Conservation (phyloP, 106 monocot species). For the Alisma plantagoaquatica region DNA sequence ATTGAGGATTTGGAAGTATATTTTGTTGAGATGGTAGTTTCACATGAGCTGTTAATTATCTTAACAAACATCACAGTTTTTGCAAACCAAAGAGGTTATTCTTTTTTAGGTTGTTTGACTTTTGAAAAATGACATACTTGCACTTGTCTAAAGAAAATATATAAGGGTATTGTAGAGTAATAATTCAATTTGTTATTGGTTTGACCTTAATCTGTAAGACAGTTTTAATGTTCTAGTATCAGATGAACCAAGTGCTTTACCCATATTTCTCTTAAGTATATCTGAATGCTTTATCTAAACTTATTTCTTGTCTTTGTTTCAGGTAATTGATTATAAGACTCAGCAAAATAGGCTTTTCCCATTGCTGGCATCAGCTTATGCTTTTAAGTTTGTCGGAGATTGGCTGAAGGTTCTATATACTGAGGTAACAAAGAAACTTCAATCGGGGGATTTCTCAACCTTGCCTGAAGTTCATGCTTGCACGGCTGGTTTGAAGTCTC, state of each 20-base stretch:
- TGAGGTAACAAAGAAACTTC: slow-evolving; percentile 60
- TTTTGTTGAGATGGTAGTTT: too few relatives aligned
- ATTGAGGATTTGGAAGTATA: too few relatives aligned
- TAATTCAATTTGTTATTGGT: too few relatives aligned
- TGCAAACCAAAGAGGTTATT: too few relatives aligned
- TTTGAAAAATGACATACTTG: too few relatives aligned
- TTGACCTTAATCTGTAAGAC: too few relatives aligned
- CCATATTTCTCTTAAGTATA: background rate
- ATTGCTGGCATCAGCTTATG: slow-evolving; percentile 76
- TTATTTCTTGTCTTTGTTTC: background rate
- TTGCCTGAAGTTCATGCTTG: slow-evolving; percentile 81
- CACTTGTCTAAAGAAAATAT: too few relatives aligned
- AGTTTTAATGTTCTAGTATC: background rate
- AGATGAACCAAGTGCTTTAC: background rate
- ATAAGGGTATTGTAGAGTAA: too few relatives aligned
- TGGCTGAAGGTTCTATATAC: slow-evolving; percentile 73
- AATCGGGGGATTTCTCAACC: slow-evolving; percentile 64
- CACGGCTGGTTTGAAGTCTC: slow-evolving; percentile 76
- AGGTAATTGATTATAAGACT: slow-evolving; percentile 84
- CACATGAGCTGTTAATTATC: too few relatives aligned
- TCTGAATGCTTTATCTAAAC: background rate
- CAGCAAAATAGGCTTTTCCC: slow-evolving; percentile 85
- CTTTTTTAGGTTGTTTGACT: background rate
- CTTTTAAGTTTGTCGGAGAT: slow-evolving; percentile 80
- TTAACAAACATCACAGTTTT: too few relatives aligned